A percentile compares a stretch with the other conserved stretches of the same genome.
Conservation (phyloP, 78 protist species). For the Dictyostelium citrinum region DNA sequence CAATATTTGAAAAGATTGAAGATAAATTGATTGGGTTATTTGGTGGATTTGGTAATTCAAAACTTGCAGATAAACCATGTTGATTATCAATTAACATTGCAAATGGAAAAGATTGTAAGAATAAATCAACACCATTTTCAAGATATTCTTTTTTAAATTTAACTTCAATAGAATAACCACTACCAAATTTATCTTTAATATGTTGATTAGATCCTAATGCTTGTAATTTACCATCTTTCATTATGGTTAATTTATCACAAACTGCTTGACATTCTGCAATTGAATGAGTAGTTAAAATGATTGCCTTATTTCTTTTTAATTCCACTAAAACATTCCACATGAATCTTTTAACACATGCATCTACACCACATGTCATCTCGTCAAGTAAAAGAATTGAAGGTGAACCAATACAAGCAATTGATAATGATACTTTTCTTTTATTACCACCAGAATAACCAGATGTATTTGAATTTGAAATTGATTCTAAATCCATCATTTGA, state of each 20-base stretch:
- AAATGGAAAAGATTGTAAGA: background rate
- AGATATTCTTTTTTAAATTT: background rate
- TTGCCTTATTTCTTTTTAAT: background rate
- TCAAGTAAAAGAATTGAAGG: slow-evolving; percentile 74
- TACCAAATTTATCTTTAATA: background rate
- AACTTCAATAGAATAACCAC: slow-evolving; percentile 33
- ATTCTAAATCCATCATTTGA: slow-evolving; percentile 56
- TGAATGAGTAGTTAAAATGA: slow-evolving; percentile 87
- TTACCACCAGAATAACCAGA: slow-evolving; percentile 84
- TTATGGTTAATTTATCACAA: background rate
- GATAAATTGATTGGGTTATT: background rate
- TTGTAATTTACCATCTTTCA: slow-evolving; percentile 68
- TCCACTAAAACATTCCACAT: slow-evolving; percentile 72
- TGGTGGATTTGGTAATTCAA: background rate
- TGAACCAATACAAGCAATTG: background rate
- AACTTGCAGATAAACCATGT: slow-evolving; percentile 14
- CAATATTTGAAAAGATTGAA: background rate
- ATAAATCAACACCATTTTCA: slow-evolving; percentile 8
- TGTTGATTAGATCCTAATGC: slow-evolving; percentile 77
- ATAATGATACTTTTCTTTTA: slow-evolving; percentile 84
- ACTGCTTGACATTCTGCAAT: slow-evolving; percentile 80
- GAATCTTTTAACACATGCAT: slow-evolving; percentile 56
- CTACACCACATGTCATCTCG: slow-evolving; percentile 85
- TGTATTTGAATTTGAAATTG: slow-evolving; percentile 27
- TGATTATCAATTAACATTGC: background rate